Base-by-base conservation (phyloP, 2,329 filamentous ascomycete genomes). In the Ceratocystis cubensis region DNA sequence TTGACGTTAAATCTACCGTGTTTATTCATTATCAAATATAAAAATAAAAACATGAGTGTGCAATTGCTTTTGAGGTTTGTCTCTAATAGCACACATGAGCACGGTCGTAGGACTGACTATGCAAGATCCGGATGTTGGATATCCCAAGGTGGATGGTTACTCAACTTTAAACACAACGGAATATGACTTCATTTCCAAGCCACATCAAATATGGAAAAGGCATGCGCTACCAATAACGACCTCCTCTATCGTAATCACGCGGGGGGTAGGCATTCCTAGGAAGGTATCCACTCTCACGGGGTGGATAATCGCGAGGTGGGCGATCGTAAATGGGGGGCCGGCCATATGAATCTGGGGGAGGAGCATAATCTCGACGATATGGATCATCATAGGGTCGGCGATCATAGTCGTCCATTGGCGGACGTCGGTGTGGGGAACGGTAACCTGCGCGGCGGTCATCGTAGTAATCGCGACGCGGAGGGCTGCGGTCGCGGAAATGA, bases 401-500 rank as follows among this genome's bases (percentile, higher is more conserved):
- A 66, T 78, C 78, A 69, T 96, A 94, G 73, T 96, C 91, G 69
- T 92, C 88, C 70, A 88, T 80, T 57, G 88, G 86, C 25, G 88
- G 87, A 70, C 89, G 88, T 69, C 91, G 89, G 66, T 88, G 88
- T 69, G 91, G 90, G 66, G 89, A 91, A 67, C 90, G 87, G 73
- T 92, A 91, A 63, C 65, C 46, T n/a, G 87, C 84, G 71, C 88
- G 85, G 73, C 88, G 85, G 73, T 88, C 85, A 70, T 93, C 89
- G 61, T 90, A 87, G 76, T 96, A 96, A 77, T 96, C 96, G 69
- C 93, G 88, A 71, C 90, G 87, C 68, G 88, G 87, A 67, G 88
- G 88, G 73, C 90, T 93, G 72, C 92, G 87, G 73, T 95, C 91
- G 74, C 93, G 91, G 76, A 96, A 96, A 70, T 88, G 86, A 69